Percentiles rank a stretch among this genome's conserved stretches.
These are phyloP conservation scores for Pythium apleroticum DNA, from an alignment of 352 stramenopile species.

Conservation along the genomic window DNA sequence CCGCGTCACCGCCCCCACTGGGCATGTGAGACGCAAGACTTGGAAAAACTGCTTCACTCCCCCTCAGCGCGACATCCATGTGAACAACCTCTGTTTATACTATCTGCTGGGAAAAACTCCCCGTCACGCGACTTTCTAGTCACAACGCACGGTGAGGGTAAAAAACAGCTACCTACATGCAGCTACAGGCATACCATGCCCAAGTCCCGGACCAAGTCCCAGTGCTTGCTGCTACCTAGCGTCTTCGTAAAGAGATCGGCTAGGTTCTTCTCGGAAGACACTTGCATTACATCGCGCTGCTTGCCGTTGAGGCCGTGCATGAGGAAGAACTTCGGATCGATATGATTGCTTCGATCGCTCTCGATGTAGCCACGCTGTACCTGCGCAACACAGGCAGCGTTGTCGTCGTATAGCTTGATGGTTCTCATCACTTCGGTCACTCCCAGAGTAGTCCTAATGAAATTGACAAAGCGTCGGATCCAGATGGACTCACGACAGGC, in stretches of 20 bases:
- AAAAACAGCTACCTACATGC: constrained; percentile 22
- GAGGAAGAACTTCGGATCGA: constrained; percentile 31
- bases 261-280: constrained; percentile 23
- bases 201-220: constrained; percentile 17
- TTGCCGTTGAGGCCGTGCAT: constrained; percentile 28
- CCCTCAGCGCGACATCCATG: constrained; percentile 3
- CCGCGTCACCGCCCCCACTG: background rate
- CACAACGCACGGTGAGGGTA: constrained; percentile 5
- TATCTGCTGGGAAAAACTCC: constrained; percentile 6
- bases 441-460: constrained; percentile 6
- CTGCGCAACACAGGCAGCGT: constrained; percentile 24
- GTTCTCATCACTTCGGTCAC: background rate
- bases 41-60: constrained; percentile 9
- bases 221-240: constrained; percentile 27
- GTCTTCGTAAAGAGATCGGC: constrained; percentile 27
- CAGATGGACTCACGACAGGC: constrained; percentile 21
- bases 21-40: background rate
- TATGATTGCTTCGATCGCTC: constrained; percentile 28
- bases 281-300: constrained; percentile 14
- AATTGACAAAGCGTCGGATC: constrained; percentile 22
- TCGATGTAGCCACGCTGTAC: constrained; percentile 26
- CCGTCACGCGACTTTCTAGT: background rate
- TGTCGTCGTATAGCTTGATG: constrained; percentile 3
- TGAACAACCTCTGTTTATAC: background rate
- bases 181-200: constrained; percentile 11